A percentile compares a stretch with the other conserved stretches of the same genome.
Conservation (phyloP, 2,329 filamentous ascomycete species). For the Verticillium nonalfalfae region DNA sequence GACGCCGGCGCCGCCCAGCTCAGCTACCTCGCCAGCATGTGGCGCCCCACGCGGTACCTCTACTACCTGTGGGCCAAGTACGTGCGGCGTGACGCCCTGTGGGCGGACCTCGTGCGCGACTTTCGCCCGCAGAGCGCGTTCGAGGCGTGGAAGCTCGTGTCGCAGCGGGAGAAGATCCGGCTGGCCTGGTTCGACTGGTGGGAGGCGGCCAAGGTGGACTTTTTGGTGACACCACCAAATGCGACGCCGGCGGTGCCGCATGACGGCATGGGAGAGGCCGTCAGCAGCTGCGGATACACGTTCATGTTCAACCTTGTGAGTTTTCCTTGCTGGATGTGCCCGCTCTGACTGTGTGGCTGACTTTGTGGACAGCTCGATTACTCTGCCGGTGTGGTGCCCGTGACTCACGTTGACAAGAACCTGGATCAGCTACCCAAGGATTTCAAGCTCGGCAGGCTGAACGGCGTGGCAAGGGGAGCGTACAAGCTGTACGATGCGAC, state of each 20-base stretch:
- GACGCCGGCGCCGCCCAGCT: constrained; percentile 74
- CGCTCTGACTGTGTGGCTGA: not conserved
- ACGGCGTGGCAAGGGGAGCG: constrained; percentile 74
- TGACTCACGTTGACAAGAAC: constrained; percentile 72
- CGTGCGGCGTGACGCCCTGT: constrained; percentile 65
- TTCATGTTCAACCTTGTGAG: constrained; percentile 84
- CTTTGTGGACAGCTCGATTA: constrained; percentile 64
- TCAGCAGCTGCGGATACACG: constrained; percentile 85
- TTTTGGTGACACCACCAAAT: constrained; percentile 79
- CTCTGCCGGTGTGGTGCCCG: constrained; percentile 72
- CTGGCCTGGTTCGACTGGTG: constrained; percentile 80
- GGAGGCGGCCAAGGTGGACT: constrained; percentile 66
- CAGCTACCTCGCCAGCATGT: constrained; percentile 65
- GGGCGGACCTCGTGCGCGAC: constrained; percentile 68
- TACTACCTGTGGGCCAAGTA: constrained; percentile 90
- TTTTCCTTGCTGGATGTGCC: constrained; percentile 7
- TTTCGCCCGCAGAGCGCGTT: constrained; percentile 69
- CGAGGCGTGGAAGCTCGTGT: constrained; percentile 79
- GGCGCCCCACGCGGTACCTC: constrained; percentile 70
- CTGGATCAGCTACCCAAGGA: constrained; percentile 58
- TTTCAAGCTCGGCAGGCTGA: constrained; percentile 59
- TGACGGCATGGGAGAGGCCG: constrained; percentile 76
- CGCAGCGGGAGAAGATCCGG: constrained; percentile 71
- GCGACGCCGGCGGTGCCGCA: constrained; percentile 86
- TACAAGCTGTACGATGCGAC: constrained; percentile 80